Base-by-base conservation (phyloP, 1,284 basidiomycete genomes). In the Pyrrhoderma lamaoense region DNA sequence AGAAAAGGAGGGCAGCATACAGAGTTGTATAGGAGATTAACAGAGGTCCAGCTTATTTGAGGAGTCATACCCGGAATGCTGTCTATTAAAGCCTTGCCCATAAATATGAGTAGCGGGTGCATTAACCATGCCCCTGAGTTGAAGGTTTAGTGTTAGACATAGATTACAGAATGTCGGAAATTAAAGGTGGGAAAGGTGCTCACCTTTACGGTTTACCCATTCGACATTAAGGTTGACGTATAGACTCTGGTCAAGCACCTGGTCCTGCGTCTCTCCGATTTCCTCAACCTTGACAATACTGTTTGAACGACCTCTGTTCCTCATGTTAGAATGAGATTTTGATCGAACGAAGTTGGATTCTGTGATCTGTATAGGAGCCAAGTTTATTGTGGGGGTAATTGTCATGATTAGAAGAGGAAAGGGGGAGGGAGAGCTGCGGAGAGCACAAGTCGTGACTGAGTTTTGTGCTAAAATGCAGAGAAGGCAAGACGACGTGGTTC, bases 151-250 rank as follows among this genome's bases (percentile, higher is more conserved):
- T 31, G 39, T 8, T 16, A 14, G 3, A 23, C 11, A 31, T 5
- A 5, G 7, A 31, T 31, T 31, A 31, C 34, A 37, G 13, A 22
- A 19, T 37, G 18, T 25, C 14, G 13, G 21, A 49, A 25, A 40
- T 23, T 23, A 49, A 18, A 18, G n/a, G 11, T 53, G 39, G 16
- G 21, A 40, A 45, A 35, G 31, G 23, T 40, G 68, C 79, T 53
- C 47, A 93, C 94, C 95, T 70, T 99, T 99, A 57, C 89, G 83
- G 65, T 99, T 97, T 62, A 99, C 96, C 95, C 95, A 99, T 63
- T 93, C 85, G 8, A 93, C 93, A 67, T 99, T 99, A 61, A 91
- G 81, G 66, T 98, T 97, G 47, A 81, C 77, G 60, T 89, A 92
- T 40, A 84, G 80, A 57, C 82, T 84, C 59, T 89, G 79, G 69